These are phyloP conservation scores for Plasmodium falciparum DNA, from an alignment of 169 alveolate species.

Conservation along the genomic window DNA sequence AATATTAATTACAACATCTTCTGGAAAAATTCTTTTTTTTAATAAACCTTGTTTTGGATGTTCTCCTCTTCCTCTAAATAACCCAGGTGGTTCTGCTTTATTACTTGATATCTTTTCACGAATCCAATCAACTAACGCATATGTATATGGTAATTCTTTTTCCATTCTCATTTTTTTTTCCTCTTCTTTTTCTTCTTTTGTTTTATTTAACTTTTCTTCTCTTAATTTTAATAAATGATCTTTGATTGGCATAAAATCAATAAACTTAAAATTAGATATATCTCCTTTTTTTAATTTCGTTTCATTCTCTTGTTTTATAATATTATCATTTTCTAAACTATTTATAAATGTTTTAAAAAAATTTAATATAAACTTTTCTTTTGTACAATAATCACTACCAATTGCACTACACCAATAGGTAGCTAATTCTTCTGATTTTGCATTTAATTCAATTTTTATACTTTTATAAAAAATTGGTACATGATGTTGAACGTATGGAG, in stretches of 20 bases:
- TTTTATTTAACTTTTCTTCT: constrained; percentile 87
- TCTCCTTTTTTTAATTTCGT: constrained; percentile 75
- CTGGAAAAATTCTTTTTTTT: constrained; percentile 93
- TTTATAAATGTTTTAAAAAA: constrained; percentile 90
- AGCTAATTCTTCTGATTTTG: constrained; percentile 98
- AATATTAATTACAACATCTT: constrained; percentile 94
- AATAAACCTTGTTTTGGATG: constrained; percentile 98
- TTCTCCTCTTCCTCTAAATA: constrained; percentile 99
- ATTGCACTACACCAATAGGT: constrained; percentile 95
- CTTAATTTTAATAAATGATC: constrained; percentile 86
- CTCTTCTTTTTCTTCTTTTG: constrained; percentile 90
- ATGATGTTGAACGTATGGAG: constrained; percentile 91
- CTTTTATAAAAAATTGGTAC: constrained; percentile 92
- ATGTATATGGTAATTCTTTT: constrained; percentile 85
- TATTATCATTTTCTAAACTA: constrained; percentile 85
- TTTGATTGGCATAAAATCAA: constrained; percentile 93
- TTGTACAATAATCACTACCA: constrained; percentile 94
- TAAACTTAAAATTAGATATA: constrained; percentile 84
- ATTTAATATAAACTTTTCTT: constrained; percentile 93
- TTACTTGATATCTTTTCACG: constrained; percentile 95
- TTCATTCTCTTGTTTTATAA: constrained; percentile 80
- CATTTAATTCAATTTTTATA: constrained; percentile 88
- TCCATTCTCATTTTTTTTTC: constrained; percentile 87
- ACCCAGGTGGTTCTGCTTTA: constrained; percentile 98
- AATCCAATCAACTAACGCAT: constrained; percentile 88